Evolutionary conservation across 1,284 basidiomycete genomes (phyloP).

Genomic region (Blastosporella zonata): DNA sequence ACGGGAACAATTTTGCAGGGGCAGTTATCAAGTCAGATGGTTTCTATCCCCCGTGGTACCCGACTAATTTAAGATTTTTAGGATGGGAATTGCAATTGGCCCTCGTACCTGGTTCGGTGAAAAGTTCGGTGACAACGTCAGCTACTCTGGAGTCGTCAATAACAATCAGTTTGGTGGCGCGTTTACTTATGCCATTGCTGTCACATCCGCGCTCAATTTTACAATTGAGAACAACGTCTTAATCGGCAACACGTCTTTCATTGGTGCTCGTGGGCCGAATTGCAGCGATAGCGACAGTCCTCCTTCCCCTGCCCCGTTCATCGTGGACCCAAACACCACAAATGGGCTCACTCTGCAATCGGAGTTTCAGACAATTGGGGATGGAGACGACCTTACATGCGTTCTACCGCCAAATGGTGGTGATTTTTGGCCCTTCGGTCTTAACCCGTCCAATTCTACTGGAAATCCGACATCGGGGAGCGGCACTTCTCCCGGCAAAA

Average conservation of each 20-base stretch:
- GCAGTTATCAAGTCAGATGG: conserved; percentile 64
- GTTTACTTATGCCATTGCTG: conserved; percentile 67
- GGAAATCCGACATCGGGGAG: conserved; percentile 3
- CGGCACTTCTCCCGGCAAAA: conserved; percentile 25
- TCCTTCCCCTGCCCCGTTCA: conserved; percentile 55
- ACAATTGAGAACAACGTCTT: conserved; percentile 64
- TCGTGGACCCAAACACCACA: conserved; percentile 49
- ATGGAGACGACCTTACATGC: conserved; percentile 61
- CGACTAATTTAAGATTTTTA: conserved; percentile 19
- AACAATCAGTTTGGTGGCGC: conserved; percentile 73
- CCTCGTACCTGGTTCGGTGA: conserved; percentile 77
- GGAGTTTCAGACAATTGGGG: conserved; percentile 48
- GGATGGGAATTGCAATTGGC: conserved; percentile 76
- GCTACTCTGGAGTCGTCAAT: conserved; percentile 55
- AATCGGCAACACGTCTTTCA: conserved; percentile 72
- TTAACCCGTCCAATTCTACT: conserved; percentile 40
- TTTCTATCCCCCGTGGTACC: conserved; percentile 4
- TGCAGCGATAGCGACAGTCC: conserved; percentile 54
- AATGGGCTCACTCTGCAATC: conserved; percentile 43
- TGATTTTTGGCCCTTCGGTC: conserved; percentile 72
- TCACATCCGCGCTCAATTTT: conserved; percentile 65
- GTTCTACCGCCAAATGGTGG: conserved; percentile 64
- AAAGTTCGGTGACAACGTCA: conserved; percentile 57
- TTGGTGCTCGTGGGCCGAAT: conserved; percentile 68
- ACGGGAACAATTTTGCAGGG: conserved; percentile 57